Evolutionary conservation across 768 basidiomycete genomes (phyloP), one percentile per base, ranked within the genome.

Genomic region (Lanmaoa rubissima): DNA sequence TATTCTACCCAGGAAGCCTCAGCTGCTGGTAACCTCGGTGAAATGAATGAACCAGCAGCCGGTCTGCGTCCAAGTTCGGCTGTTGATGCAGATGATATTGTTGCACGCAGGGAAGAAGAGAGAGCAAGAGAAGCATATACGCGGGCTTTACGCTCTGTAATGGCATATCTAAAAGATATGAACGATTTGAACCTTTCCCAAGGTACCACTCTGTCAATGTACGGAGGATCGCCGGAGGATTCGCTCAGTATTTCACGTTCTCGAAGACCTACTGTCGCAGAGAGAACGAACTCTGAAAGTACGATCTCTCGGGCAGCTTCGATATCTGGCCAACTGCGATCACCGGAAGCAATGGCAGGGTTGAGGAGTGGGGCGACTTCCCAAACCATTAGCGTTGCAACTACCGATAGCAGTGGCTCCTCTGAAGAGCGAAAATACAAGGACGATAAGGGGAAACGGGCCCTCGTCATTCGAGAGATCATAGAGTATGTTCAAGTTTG

Each of bases 121-220:
- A 79, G 85, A 34, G 81, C 79, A 17, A 79, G 84, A 32, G 89
- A 91, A 65, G 79, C 84, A 32, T 88, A 88, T 68, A 85, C 83
- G 65, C 81, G 90, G 43, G 94, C 92, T 34, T 78, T 99, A 51
- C 84, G 91, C 53, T 90, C 91, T 11, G 85, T 99, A 17, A 95
- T 98, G 89, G 92, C 94, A 8, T 99, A 98, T 72, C 81, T 99
- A 19, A 86, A 86, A 65, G 97, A 99, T 65, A 88, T 99, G 85
- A 89, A 94, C 67, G 97, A 99, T 67, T 78, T 99, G 32, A 87
- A 86, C 17, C 72, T 85, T 61, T 82, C 85, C 19, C 88, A 87
- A 65, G 67, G 75, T 16, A 77, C 79, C 55, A 71, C 79, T 12
- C 58, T 83, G 63, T 84, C 84, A 54, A 75, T 86, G 71, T 87